These are phyloP conservation scores for Podochytrium sp. DNA, from an alignment of 192 early-diverging fungal species.

Conservation along the genomic window DNA sequence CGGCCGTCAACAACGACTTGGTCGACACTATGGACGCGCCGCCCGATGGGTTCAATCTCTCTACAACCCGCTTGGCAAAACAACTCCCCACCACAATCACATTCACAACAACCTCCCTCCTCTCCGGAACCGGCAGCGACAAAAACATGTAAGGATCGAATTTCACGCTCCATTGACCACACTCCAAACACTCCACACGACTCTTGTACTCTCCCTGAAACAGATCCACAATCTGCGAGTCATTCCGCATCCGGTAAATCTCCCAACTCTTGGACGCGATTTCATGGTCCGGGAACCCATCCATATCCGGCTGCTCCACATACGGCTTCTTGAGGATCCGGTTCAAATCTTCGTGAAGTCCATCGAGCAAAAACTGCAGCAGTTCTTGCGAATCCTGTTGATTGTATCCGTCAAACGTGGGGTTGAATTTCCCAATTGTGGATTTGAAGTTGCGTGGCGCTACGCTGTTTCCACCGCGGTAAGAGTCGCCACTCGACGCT, in stretches of 20 bases:
- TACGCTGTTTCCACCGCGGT: constrained; percentile 32
- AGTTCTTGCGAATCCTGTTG: constrained; percentile 90
- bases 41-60: no score
- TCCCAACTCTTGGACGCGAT: constrained; percentile 77
- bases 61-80: background rate
- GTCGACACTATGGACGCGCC: background rate
- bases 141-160: constrained; percentile 87
- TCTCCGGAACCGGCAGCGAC: constrained; percentile 75
- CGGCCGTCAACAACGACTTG: background rate
- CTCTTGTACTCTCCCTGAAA: constrained; percentile 77
- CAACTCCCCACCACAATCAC: constrained; percentile 24
- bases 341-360: constrained; percentile 87
- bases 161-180: constrained; percentile 64
- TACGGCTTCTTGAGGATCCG: constrained; percentile 80
- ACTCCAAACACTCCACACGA: constrained; percentile 61
- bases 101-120: constrained; percentile 54
- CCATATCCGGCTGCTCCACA: constrained; percentile 76
- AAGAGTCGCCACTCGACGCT: background rate
- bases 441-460: constrained; percentile 81
- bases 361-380: constrained; percentile 78
- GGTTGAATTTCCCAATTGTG: constrained; percentile 62
- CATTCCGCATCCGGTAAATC: constrained; percentile 74
- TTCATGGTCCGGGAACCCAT: constrained; percentile 65
- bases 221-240: constrained; percentile 77
- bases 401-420: constrained; percentile 70